Evolutionary conservation across 371 early-diverging fungal species (phyloP), one percentile per base, ranked within the genome.

Genomic region (Mortierella sp.): DNA sequence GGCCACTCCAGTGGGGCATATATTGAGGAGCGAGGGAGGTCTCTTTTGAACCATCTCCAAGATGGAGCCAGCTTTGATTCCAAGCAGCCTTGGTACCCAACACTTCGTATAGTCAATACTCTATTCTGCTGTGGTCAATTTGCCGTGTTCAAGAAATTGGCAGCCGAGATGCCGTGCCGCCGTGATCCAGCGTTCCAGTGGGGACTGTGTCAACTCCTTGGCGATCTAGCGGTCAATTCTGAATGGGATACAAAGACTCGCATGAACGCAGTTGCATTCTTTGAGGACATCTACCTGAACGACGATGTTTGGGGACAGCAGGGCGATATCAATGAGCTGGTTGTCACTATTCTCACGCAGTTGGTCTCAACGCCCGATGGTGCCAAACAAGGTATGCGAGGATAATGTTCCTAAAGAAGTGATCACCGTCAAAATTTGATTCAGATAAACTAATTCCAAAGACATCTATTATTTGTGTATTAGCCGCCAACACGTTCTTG

Each of bases 21-120:
- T 34, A 34, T 10, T 34, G 7, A 34, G 34, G 34, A 34, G 4
- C 10, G 34, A 34, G 34, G 4, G 34, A 34, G 4, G 27, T 22
- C 34, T 28, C 17, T 41, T 41, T 16, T 10, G 3, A 16, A 41
- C 12, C 16, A 17, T 16, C 41, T 41, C 17, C 10, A 41, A 16
- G 41, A 41, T 6, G 17, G 12, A 3, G 12, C 3, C 16, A 21
- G 44, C n/a, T 34, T 55, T 44, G 44, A 44, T 3, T 22, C 14
- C 28, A 55, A 55, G 27, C 45, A 24, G 13, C n/a, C 47, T 22
- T 61, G 62, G 62, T 61, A 61, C n/a, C n/a, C 27, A 22, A 40
- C 37, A 17, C 39, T 61, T 16, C 54, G 54, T 9, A 27, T 17
- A 16, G 54, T 54, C 13, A 54, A 61, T 8, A 21, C 19, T 25